These are phyloP conservation scores for Smittium mucronatum DNA, from an alignment of 371 early-diverging fungal genomes.

Conservation along the genomic window DNA sequence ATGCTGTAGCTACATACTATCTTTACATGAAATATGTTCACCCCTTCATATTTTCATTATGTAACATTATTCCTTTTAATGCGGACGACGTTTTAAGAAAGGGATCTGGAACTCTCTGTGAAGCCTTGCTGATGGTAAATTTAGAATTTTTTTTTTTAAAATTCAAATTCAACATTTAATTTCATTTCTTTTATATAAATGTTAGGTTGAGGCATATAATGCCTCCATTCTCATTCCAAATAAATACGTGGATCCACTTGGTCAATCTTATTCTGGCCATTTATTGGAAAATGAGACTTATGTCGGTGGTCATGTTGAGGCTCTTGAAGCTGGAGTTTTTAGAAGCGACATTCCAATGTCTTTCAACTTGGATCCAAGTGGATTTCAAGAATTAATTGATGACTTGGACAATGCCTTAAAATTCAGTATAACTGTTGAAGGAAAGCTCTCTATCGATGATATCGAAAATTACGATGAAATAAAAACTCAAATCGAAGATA, in stretches of 20 bases:
- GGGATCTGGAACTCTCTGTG: constrained; percentile 98
- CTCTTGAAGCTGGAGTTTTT: constrained; percentile 96
- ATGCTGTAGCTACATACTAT: constrained; percentile 99
- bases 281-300: constrained; percentile 93
- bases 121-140: constrained; percentile 87
- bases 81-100: constrained; percentile 95
- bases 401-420: constrained; percentile 83
- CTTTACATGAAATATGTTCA: constrained; percentile 99
- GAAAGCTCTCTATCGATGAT: constrained; percentile 48
- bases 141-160: too few relatives aligned
- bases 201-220: constrained; percentile 59
- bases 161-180: background rate
- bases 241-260: constrained; percentile 67
- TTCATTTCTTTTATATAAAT: constrained; percentile 1
- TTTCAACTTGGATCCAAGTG: constrained; percentile 68
- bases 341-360: constrained; percentile 89
- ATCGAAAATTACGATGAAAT: constrained; percentile 70
- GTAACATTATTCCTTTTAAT: constrained; percentile 96
- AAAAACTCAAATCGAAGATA: constrained; percentile 37
- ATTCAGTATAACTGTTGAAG: constrained; percentile 79
- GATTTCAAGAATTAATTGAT: constrained; percentile 66
- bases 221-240: constrained; percentile 94
- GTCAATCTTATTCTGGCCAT: constrained; percentile 80
- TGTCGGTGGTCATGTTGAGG: constrained; percentile 99
- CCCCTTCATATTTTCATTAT: constrained; percentile 98